A percentile compares a stretch with the other conserved stretches of the same genome.
These are phyloP conservation scores for Lentinula detonsa DNA, from an alignment of 768 basidiomycete genomes.

Conservation along the genomic window DNA sequence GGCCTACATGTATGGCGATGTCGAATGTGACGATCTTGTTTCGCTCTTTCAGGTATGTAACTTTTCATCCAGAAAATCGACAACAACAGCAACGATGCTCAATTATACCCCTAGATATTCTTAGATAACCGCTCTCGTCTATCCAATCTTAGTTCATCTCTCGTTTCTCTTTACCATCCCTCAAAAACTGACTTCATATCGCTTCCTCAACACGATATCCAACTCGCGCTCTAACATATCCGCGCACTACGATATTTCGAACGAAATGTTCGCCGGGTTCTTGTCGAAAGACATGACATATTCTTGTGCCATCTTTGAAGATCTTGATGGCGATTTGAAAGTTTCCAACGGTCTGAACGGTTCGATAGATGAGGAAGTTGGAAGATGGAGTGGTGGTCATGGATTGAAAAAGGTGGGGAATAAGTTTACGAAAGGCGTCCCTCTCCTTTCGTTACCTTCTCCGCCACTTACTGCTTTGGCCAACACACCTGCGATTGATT, in stretches of 20 bases:
- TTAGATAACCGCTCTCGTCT: slow-evolving; percentile 49
- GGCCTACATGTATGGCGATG: slow-evolving; percentile 75
- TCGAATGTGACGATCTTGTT: slow-evolving; percentile 61
- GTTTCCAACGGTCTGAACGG: too few relatives aligned
- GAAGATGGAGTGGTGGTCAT: slow-evolving; percentile 31
- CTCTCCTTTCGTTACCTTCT: slow-evolving; percentile 9
- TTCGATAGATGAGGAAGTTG: slow-evolving; percentile 8
- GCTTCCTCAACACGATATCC: slow-evolving; percentile 59
- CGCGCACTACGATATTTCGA: slow-evolving; percentile 76
- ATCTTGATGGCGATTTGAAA: slow-evolving; percentile 53
- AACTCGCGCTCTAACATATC: slow-evolving; percentile 66
- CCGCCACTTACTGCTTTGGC: slow-evolving; percentile 10
- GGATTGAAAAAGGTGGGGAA: slow-evolving; percentile 21
- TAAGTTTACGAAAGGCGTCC: slow-evolving; percentile 1
- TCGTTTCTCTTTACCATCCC: slow-evolving; percentile 50
- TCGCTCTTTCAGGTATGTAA: slow-evolving; percentile 52
- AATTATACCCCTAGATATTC: slow-evolving; percentile 42
- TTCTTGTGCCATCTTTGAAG: slow-evolving; percentile 64
- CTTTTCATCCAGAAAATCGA: background rate
- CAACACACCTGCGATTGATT: background rate
- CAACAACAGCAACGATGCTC: background rate
- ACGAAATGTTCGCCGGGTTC: slow-evolving; percentile 66
- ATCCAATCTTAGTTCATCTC: slow-evolving; percentile 38
- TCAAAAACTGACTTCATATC: slow-evolving; percentile 48
- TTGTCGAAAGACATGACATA: slow-evolving; percentile 73